Conservation (phyloP, 2,329 filamentous ascomycete genomes). For the Setomelanomma holmii region DNA sequence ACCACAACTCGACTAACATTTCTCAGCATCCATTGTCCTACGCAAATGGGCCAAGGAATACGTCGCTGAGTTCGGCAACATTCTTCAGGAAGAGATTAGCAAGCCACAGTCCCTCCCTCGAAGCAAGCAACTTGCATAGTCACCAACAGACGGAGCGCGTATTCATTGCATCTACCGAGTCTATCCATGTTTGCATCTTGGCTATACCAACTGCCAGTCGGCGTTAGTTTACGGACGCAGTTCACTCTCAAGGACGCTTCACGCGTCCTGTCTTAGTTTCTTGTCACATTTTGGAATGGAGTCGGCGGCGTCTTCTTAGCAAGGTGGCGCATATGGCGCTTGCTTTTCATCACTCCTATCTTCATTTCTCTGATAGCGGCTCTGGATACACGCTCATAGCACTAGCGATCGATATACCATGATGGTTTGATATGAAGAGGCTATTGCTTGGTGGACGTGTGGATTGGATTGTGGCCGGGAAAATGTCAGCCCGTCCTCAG, state of each 20-base stretch:
- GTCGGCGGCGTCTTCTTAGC: constrained; percentile 35
- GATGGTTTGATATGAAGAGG: constrained; percentile 34
- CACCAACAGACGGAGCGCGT: constrained; percentile 12
- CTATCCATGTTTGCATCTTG: constrained; percentile 47
- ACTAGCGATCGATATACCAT: constrained; percentile 40
- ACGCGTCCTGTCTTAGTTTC: constrained; percentile 28
- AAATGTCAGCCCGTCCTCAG: constrained; percentile 8
- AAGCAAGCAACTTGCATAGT: constrained; percentile 6
- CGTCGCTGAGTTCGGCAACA: constrained; percentile 42
- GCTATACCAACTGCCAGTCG: constrained; percentile 36
- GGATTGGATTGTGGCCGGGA: constrained; percentile 12
- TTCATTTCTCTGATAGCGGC: constrained; percentile 46
- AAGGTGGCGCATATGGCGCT: constrained; percentile 31
- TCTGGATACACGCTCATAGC: constrained; percentile 46
- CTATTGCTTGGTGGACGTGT: constrained; percentile 35
- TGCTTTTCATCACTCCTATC: constrained; percentile 35
- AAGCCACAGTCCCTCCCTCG: constrained; percentile 25
- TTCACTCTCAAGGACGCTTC: constrained; percentile 32
- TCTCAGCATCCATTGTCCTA: constrained; percentile 82
- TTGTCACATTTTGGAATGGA: constrained; percentile 35
- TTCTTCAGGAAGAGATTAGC: constrained; percentile 33
- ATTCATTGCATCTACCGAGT: constrained; percentile 28
- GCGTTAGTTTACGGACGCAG: constrained; percentile 46
- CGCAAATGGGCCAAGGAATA: constrained; percentile 92
- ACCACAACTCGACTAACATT: constrained; percentile 14